Evolutionary conservation across 148 eudicot species (phyloP).

Genomic region (Chenopodium suecicum): DNA sequence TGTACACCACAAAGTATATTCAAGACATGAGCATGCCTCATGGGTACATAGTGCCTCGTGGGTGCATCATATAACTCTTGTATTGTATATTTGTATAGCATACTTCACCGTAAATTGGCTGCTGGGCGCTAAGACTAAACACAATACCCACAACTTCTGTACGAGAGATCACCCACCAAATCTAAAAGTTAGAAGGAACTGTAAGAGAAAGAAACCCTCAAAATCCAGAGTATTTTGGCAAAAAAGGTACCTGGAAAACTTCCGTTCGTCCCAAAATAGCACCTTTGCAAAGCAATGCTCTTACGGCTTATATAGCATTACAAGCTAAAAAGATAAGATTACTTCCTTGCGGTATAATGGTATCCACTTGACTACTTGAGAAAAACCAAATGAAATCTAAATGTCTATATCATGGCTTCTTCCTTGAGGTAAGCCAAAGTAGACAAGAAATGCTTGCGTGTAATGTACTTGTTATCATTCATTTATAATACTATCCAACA

Average conservation of each 20-base stretch:
- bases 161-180: neutral
- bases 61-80: neutral
- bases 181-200: neutral
- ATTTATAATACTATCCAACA: neutral
- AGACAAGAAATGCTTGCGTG: neutral
- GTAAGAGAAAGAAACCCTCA: neutral
- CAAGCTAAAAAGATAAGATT: neutral
- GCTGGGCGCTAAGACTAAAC: neutral
- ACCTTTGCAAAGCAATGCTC: neutral
- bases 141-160: neutral
- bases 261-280: neutral
- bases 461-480: neutral
- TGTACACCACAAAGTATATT: neutral
- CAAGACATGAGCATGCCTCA: neutral
- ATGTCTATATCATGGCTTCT: neutral
- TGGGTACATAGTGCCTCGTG: neutral
- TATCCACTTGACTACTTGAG: neutral
- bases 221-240: neutral
- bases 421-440: neutral
- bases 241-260: neutral
- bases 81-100: neutral
- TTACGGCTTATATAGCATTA: neutral
- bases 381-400: neutral
- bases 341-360: neutral
- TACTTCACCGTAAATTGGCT: neutral